Conservation (phyloP, 1,139 yeast species). For the Hanseniaspora uvarum region DNA sequence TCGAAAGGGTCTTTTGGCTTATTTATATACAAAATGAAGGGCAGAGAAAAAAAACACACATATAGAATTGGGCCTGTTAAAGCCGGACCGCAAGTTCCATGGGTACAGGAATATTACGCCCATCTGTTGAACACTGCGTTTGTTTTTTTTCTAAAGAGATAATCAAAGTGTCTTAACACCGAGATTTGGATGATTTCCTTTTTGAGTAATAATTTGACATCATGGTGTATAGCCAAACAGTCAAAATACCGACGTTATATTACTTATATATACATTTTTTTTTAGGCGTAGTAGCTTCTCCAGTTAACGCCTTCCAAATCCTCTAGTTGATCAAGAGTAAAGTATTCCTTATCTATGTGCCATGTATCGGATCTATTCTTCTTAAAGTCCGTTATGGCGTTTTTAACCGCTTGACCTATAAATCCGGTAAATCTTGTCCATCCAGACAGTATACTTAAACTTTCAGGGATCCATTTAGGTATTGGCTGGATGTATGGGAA, state of each 20-base stretch:
- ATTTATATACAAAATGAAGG: too few species aligned
- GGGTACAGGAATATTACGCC: too few species aligned
- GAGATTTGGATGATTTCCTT: too few species aligned
- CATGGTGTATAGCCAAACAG: background rate
- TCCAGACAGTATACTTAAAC: conserved; percentile 58
- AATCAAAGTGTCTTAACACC: background rate
- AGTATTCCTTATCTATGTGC: conserved; percentile 77
- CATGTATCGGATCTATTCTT: conserved; percentile 93
- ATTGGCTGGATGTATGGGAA: conserved; percentile 89
- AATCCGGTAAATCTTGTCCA: conserved; percentile 59
- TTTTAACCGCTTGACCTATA: conserved; percentile 78
- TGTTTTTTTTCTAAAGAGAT: too few species aligned
- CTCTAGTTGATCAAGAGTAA: conserved; percentile 70
- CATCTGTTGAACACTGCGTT: too few species aligned
- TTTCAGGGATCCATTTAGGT: conserved; percentile 77
- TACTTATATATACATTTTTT: background rate
- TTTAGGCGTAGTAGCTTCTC: conserved; percentile 78
- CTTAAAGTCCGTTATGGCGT: conserved; percentile 71
- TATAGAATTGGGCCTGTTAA: too few species aligned
- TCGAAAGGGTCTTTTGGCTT: too few species aligned
- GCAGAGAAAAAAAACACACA: too few species aligned
- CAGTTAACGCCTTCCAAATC: conserved; percentile 90
- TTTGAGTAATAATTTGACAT: background rate
- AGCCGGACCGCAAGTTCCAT: too few species aligned
- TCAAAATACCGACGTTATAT: background rate